These are phyloP conservation scores for Exophiala sp. DNA, from an alignment of 2,329 filamentous ascomycete species.

Conservation along the genomic window DNA sequence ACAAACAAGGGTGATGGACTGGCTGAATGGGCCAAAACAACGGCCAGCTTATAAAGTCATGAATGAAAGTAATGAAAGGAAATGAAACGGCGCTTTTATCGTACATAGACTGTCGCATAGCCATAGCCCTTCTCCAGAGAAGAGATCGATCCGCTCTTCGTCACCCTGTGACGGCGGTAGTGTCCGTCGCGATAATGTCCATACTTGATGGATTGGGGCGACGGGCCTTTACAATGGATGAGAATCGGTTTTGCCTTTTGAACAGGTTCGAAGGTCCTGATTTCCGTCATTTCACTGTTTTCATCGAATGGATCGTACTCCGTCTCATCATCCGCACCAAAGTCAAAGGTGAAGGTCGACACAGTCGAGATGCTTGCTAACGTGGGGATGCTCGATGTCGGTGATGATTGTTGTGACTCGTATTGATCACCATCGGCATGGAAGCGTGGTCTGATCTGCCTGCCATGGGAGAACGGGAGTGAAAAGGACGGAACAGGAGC, in stretches of 20 bases:
- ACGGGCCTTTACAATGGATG: slow-evolving; percentile 16
- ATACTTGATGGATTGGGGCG: slow-evolving; percentile 17
- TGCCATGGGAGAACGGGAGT: slow-evolving; percentile 13
- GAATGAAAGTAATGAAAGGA: neutral
- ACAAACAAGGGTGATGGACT: no score
- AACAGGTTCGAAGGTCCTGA: slow-evolving; percentile 14
- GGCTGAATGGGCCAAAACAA: no score
- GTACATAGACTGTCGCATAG: slow-evolving; percentile 2
- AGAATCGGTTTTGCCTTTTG: slow-evolving; percentile 16
- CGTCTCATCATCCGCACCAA: slow-evolving; percentile 5
- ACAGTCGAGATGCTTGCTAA: slow-evolving; percentile 18
- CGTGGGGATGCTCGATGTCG: slow-evolving; percentile 10
- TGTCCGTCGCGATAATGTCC: neutral
- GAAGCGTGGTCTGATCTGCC: slow-evolving; percentile 11
- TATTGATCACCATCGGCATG: neutral
- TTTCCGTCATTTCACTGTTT: slow-evolving; percentile 7
- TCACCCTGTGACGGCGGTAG: neutral
- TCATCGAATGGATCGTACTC: slow-evolving; percentile 16
- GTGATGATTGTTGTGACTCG: slow-evolving; percentile 1
- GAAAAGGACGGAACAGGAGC: slow-evolving; percentile 15
- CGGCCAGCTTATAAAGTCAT: no score
- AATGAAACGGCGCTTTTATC: neutral
- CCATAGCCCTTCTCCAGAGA: neutral
- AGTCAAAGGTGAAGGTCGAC: slow-evolving; percentile 17
- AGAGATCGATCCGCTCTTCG: neutral